Percentiles rank a stretch among this genome's conserved stretches.
Conservation (phyloP, 768 basidiomycete species). For the Sporobolomyces pararoseus region DNA sequence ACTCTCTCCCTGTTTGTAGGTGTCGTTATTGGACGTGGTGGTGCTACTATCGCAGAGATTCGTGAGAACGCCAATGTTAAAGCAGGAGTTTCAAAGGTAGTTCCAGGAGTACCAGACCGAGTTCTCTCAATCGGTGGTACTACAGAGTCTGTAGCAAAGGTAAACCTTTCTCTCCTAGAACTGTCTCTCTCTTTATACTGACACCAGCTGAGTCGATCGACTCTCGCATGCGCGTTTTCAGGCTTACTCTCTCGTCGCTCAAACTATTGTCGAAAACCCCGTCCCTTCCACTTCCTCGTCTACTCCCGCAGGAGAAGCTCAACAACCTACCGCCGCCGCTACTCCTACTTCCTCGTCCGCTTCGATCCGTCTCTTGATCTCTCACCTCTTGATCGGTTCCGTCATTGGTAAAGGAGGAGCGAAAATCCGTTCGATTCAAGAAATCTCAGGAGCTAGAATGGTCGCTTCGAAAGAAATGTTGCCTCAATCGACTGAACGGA, state of each 20-base stretch:
- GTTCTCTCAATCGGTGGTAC: slow-evolving; percentile 90
- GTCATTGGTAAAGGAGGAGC: slow-evolving; percentile 83
- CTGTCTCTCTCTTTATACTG: no score
- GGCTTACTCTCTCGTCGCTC: slow-evolving; percentile 92
- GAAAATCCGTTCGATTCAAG: slow-evolving; percentile 99
- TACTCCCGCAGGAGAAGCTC: slow-evolving; percentile 67
- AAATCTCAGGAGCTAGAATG: slow-evolving; percentile 92
- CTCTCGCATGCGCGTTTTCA: no score
- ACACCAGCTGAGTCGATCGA: no score
- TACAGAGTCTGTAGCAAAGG: slow-evolving; percentile 89
- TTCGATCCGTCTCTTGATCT: slow-evolving; percentile 93
- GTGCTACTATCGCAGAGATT: slow-evolving; percentile 95
- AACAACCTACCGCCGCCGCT: slow-evolving; percentile 54
- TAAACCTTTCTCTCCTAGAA: slow-evolving; percentile 47
- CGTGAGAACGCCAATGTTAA: slow-evolving; percentile 93
- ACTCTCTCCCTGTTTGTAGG: slow-evolving; percentile 54
- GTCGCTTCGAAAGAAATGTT: slow-evolving; percentile 98
- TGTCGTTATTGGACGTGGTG: slow-evolving; percentile 92
- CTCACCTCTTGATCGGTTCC: slow-evolving; percentile 98
- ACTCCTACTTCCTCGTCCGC: slow-evolving; percentile 60
- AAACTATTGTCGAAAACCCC: slow-evolving; percentile 57
- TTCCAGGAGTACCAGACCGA: slow-evolving; percentile 93
- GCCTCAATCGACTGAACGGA: slow-evolving; percentile 96
- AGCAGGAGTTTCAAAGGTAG: slow-evolving; percentile 98
- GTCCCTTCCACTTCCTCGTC: slow-evolving; percentile 68